A percentile compares a stretch with the other conserved stretches of the same genome.
phyloP scores from a whole-genome alignment of 768 basidiomycete species.

The Kondoa malvinella region DNA sequence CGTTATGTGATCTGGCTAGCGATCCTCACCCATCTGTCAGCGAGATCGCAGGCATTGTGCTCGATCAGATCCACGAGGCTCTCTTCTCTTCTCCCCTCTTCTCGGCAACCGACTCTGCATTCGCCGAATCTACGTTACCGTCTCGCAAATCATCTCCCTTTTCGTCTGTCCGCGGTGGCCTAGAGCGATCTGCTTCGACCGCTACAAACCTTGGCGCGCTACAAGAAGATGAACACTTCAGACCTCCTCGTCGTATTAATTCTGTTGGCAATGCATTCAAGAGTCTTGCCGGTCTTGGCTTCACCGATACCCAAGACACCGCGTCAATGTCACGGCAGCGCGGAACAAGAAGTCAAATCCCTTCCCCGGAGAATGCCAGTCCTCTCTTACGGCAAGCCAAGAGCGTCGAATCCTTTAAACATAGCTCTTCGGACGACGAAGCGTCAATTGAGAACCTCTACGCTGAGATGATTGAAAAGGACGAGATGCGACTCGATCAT shows the following conservation, averaged over 20 bases:
- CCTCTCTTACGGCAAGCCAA: neutral
- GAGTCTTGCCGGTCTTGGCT: neutral
- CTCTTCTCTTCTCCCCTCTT: conserved; percentile 35
- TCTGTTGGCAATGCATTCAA: neutral
- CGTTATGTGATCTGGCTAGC: conserved; percentile 71
- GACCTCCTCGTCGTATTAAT: neutral
- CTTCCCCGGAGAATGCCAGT: neutral
- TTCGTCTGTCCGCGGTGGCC: neutral
- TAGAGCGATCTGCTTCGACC: neutral
- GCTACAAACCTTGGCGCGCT: neutral
- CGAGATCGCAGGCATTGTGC: conserved; percentile 69
- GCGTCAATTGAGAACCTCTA: conserved; percentile 47
- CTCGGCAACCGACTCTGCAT: neutral
- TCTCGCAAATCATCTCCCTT: neutral
- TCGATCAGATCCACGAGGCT: conserved; percentile 81
- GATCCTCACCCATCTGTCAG: conserved; percentile 90
- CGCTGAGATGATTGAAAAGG: conserved; percentile 77
- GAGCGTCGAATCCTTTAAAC: neutral
- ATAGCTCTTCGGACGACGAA: neutral
- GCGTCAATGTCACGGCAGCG: neutral
- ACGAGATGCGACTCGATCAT: conserved; percentile 69
- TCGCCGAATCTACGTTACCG: neutral
- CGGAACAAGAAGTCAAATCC: neutral
- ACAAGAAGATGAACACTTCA: neutral
- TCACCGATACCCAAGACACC: neutral